A percentile compares a stretch with the other conserved stretches of the same genome.
Conservation (phyloP, 2,329 filamentous ascomycete species). For the Fusarium chlamydosporum region DNA sequence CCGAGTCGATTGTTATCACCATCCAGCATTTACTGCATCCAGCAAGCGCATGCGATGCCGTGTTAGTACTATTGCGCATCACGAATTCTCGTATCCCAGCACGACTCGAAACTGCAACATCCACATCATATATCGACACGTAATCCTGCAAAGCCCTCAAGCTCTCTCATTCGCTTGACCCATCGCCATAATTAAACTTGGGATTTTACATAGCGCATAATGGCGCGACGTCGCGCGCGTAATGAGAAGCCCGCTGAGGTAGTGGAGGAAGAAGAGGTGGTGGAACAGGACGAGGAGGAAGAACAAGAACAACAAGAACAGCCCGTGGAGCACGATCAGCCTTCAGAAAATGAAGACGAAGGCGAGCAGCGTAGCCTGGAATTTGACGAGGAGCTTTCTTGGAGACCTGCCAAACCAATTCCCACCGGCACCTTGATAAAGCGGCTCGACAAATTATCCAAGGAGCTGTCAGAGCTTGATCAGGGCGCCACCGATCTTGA, state of each 20-base stretch:
- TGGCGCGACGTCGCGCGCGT: slow-evolving; percentile 57
- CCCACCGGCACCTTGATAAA: slow-evolving; percentile 84
- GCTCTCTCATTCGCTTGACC: background rate
- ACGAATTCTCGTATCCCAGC: slow-evolving; percentile 36
- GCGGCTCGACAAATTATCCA: slow-evolving; percentile 83
- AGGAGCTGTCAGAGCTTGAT: slow-evolving; percentile 87
- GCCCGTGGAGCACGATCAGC: slow-evolving; percentile 33
- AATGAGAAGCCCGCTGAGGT: slow-evolving; percentile 52
- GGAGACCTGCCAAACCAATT: slow-evolving; percentile 92
- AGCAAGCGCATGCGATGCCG: slow-evolving; percentile 46
- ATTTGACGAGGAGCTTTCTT: slow-evolving; percentile 90
- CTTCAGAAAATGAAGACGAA: slow-evolving; percentile 47
- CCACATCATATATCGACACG: slow-evolving; percentile 6
- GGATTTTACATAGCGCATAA: slow-evolving; percentile 47
- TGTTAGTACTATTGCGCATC: slow-evolving; percentile 43
- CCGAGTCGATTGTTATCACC: slow-evolving; percentile 7
- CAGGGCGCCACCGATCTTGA: slow-evolving; percentile 87
- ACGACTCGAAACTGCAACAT: slow-evolving; percentile 39
- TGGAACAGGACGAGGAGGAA: slow-evolving; percentile 48
- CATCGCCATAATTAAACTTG: slow-evolving; percentile 3
- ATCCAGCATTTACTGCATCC: slow-evolving; percentile 11
- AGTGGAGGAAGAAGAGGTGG: slow-evolving; percentile 50
- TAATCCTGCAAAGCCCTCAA: background rate
- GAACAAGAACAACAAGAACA: slow-evolving; percentile 38
- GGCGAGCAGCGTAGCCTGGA: slow-evolving; percentile 65